These are phyloP conservation scores for Musa acuminata DNA, from an alignment of 176 grass and related monocot genomes.

Conservation along the genomic window DNA sequence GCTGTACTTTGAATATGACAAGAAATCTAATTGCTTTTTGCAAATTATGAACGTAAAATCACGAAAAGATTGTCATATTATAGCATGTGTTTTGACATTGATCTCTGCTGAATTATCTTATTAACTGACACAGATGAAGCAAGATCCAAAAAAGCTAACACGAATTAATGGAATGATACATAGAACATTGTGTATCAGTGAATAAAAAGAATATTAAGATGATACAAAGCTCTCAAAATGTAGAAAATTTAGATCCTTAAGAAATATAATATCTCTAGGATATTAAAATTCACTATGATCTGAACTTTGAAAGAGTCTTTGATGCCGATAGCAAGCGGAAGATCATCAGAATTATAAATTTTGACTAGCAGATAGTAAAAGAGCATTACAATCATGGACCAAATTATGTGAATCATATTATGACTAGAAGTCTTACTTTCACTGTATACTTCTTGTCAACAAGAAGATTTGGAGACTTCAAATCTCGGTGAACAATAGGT, in stretches of 20 bases:
- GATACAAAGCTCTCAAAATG: no score
- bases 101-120: not conserved
- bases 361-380: not conserved
- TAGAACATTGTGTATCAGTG: not conserved
- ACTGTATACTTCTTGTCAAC: conserved; percentile 98
- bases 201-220: no score
- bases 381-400: not conserved
- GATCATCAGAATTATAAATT: not conserved
- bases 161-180: not conserved
- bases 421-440: conserved; percentile 47
- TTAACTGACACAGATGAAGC: not conserved
- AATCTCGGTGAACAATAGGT: conserved; percentile 94
- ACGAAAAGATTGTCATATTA: no score
- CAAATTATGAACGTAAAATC: no score
- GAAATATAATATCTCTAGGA: not conserved
- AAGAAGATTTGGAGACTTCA: conserved; percentile 98
- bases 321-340: not conserved
- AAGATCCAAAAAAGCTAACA: not conserved
- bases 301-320: not conserved
- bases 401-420: not conserved
- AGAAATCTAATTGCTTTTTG: no score
- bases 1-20: no score
- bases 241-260: not conserved
- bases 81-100: not conserved
- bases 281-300: not conserved